Base-by-base conservation (phyloP, 106 monocot species). In the Apostasia shenzhenica region DNA sequence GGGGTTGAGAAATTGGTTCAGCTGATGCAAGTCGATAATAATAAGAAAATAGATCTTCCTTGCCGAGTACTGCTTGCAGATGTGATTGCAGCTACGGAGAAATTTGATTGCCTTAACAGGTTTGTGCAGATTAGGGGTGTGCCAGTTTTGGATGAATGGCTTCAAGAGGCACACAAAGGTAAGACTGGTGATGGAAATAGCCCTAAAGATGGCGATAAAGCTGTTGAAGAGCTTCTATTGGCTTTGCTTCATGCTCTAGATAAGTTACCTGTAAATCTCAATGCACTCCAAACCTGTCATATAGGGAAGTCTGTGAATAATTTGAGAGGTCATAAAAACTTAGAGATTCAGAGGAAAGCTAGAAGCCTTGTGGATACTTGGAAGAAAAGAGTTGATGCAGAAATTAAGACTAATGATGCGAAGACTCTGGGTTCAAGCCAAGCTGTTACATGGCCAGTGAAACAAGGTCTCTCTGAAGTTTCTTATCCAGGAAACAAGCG, bases 241-340 rank as follows among this genome's bases (percentile, higher is more conserved):
- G 77, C 88, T 65, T 79, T 94, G 50, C 85, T 94, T 67, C 81
- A 83, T 52, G 91, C 94, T 3, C 83, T 94, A 55, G 94, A 91
- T 75, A 94, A 88, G 53, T 77, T 94, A 48, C 94, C 94, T 57
- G 81, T 94, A 40, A 94, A 91, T 79, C 88, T 94, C 67, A 74
- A 88, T 81, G 91, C 91, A 55, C 72, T 94, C 26, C 82, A 81
- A 59, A 78, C 90, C 38, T 91, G 88, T 67, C 80, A 85, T 14
- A 81, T 94, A 52, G 94, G 94, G 14, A 94, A 94, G 54, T 94
- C 94, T 63, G 94, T 94, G 56, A 94, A 94, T 81, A 44, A 94
- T 73, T 76, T 94, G 56, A 85, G 94, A 3, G 58, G 73, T 67
- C 94, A 91, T 75, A 94, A 90, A 64, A 94, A 88, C 59, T 56